Evolutionary conservation across 768 basidiomycete genomes (phyloP), one percentile per base, ranked within the genome.

Genomic region (Strobilomyces dryophilus): DNA sequence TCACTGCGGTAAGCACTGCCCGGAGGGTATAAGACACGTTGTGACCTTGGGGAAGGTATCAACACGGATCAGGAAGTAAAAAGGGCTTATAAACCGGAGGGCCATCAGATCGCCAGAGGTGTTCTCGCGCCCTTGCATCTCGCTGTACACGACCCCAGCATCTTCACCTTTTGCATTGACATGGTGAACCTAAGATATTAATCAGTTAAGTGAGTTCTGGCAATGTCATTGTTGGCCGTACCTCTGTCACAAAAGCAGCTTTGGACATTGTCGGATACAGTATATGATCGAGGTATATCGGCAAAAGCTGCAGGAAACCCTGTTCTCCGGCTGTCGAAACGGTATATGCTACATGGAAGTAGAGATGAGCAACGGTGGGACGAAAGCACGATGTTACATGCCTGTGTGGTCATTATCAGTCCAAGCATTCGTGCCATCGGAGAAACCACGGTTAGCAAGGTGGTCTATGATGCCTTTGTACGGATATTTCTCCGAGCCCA

Each of bases 101-200:
- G 86, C 83, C 89, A 97, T 94, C 41, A 98, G 74, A 72, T 98
- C 95, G 10, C 83, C 84, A 2, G 91, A 83, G 0, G 90, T 93
- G 64, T 98, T 98, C 74, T 98, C 87, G 44, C 95, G 80, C 1
- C 93, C 94, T 72, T 95, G 92, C 94, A 97, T 97, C 73, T 94
- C 90, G 64, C 88, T 89, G 70, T 97, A 98, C 10, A 98, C 95
- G 1, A 99, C 97, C 35, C 97, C 97, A 15, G 91, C 89, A 64
- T 98, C 83, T 61, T 95, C 83, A 8, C 93, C 95, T 64, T 90
- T 84, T 2, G 80, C 80, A 68, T 98, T 89, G 58, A 98, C 84
- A 69, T 98, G 93, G 68, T 98, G 92, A n/a, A 99, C 87, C 89
- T 91, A 59, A 10, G 39, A 55, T 34, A n/a, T n/a, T 26, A n/a